These are phyloP conservation scores for Scutellaria barbata DNA, from an alignment of 257 asterid species.

Conservation along the genomic window DNA sequence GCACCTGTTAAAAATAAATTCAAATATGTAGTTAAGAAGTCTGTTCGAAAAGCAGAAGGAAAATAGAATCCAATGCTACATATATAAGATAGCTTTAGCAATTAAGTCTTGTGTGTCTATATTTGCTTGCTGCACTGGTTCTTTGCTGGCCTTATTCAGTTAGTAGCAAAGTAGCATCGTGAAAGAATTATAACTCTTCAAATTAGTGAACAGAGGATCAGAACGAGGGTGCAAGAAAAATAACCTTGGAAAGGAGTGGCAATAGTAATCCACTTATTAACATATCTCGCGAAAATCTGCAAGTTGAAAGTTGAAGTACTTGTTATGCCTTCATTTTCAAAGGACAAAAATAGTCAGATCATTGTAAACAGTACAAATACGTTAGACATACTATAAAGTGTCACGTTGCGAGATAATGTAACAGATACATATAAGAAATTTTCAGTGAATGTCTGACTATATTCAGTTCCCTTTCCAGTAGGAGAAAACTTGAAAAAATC, in stretches of 20 bases:
- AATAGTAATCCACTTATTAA: conserved; percentile 81
- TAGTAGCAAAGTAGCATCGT: not conserved
- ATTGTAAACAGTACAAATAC: not conserved
- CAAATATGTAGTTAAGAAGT: conserved; percentile 19
- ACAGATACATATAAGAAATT: not conserved
- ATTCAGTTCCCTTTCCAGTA: not conserved
- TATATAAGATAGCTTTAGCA: not conserved
- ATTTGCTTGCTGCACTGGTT: not conserved
- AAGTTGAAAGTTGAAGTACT: conserved; percentile 32
- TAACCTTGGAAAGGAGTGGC: conserved; percentile 91
- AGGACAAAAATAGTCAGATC: not conserved
- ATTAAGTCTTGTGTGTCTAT: not conserved
- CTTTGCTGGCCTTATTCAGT: not conserved
- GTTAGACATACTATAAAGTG: conserved; percentile 7
- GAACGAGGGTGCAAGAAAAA: not conserved
- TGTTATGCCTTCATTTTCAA: conserved; percentile 33
- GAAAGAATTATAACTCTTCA: not conserved
- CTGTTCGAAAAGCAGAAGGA: not conserved
- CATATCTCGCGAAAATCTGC: conserved; percentile 76
- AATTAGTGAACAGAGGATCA: conserved; percentile 4
- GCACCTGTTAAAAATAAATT: conserved; percentile 58
- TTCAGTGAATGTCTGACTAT: not conserved
- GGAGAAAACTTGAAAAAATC: not conserved
- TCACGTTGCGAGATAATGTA: conserved; percentile 12
- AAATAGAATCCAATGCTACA: conserved; percentile 10